A percentile compares a stretch with the other conserved stretches of the same genome.
These are phyloP conservation scores for Vitis labrusca DNA, from an alignment of 164 flowering plant genomes.

Conservation along the genomic window DNA sequence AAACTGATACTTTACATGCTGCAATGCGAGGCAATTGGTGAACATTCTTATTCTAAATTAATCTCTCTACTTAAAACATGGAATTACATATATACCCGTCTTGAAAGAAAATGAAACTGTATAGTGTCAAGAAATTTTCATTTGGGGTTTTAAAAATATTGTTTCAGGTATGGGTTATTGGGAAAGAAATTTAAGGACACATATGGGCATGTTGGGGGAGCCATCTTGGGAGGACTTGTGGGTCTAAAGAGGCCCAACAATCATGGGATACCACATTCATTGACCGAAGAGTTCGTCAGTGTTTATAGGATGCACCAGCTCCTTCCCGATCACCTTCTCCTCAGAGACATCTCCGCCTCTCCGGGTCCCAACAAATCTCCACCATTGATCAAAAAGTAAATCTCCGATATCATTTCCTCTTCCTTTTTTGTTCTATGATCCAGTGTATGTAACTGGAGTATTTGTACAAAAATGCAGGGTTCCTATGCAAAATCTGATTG, in stretches of 20 bases:
- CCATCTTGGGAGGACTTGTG: slow-evolving; percentile 41
- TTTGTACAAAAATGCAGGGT: slow-evolving; percentile 20
- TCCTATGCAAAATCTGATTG: slow-evolving; percentile 36
- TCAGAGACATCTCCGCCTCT: slow-evolving; percentile 30
- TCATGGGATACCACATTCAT: slow-evolving; percentile 64
- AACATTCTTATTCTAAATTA: not conserved
- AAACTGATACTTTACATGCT: slow-evolving; percentile 40
- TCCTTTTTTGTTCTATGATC: not conserved
- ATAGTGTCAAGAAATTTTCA: too few species aligned
- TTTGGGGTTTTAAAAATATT: not conserved
- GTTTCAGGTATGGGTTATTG: slow-evolving; percentile 47
- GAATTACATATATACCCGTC: too few species aligned
- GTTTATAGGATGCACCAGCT: slow-evolving; percentile 77
- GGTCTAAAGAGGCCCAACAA: slow-evolving; percentile 39
- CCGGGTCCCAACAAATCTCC: slow-evolving; percentile 18
- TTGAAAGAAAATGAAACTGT: too few species aligned
- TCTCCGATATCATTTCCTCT: not conserved
- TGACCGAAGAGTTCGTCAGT: slow-evolving; percentile 62
- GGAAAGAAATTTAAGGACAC: slow-evolving; percentile 50
- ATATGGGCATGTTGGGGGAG: slow-evolving; percentile 34
- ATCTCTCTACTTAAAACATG: not conserved
- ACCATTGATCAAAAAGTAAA: slow-evolving; percentile 32
- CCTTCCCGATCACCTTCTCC: slow-evolving; percentile 47
- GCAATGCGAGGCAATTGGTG: slow-evolving; percentile 54
- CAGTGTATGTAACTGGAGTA: too few species aligned